A percentile compares a stretch with the other conserved stretches of the same genome.
These are phyloP conservation scores for Podospora comata DNA, from an alignment of 495 filamentous ascomycete genomes.

Conservation along the genomic window DNA sequence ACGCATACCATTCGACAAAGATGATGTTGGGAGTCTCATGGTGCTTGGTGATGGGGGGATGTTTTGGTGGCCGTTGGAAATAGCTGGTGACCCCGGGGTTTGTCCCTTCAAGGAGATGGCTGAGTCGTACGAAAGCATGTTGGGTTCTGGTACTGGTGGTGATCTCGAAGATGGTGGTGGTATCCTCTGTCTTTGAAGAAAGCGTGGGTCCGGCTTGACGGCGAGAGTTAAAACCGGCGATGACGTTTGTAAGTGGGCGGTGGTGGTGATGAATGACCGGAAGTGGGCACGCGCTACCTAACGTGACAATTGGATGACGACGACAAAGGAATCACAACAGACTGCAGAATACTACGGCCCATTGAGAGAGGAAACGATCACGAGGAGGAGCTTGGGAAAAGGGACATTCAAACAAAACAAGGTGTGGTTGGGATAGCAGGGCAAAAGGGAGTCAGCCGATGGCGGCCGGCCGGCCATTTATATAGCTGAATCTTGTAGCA, in stretches of 20 bases:
- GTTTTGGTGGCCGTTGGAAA: constrained; percentile 34
- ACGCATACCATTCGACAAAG: constrained; percentile 27
- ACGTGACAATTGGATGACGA: constrained; percentile 7
- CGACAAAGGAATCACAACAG: constrained; percentile 18
- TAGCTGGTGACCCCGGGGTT: constrained; percentile 29
- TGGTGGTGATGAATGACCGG: constrained; percentile 1
- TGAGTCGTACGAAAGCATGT: constrained; percentile 45
- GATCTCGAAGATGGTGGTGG: neutral
- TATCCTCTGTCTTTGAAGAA: neutral
- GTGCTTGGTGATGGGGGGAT: constrained; percentile 37
- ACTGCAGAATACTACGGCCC: constrained; percentile 4
- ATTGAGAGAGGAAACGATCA: constrained; percentile 12
- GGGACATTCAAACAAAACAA: constrained; percentile 21
- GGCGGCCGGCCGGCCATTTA: constrained; percentile 27
- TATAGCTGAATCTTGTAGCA: constrained; percentile 26
- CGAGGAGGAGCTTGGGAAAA: constrained; percentile 7
- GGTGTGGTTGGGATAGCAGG: constrained; percentile 11
- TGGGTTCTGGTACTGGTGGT: constrained; percentile 2
- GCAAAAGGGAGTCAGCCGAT: constrained; percentile 21
- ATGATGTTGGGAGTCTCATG: constrained; percentile 29
- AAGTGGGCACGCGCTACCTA: constrained; percentile 16
- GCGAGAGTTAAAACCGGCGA: neutral
- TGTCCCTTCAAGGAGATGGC: constrained; percentile 39
- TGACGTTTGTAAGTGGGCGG: constrained; percentile 12
- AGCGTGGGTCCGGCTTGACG: too few species aligned